Base-by-base conservation (phyloP, 495 filamentous ascomycete species). In the Bombardia bombarda region DNA sequence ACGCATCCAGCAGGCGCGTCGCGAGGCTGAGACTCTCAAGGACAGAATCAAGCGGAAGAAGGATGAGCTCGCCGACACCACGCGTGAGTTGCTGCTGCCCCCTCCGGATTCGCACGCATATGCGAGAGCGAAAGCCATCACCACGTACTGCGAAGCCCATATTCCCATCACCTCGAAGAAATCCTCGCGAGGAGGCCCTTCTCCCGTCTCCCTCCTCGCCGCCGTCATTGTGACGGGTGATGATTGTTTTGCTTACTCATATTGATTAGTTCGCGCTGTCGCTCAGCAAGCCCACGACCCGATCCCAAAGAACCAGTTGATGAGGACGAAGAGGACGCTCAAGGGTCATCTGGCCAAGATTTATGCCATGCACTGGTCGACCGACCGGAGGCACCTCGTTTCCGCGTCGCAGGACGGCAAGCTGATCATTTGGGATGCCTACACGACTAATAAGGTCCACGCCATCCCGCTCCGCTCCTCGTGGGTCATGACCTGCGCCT, bases 341-440 rank as follows among this genome's bases (percentile, higher is more conserved):
- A 97, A 97, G 72, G 92, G 92, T 35, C 92, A 98, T 78, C 70
- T 98, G 24, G 92, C 92, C 43, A 98, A 98, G 71, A 98, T 98
- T 52, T 98, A 98, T 67, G 89, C 92, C 49, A 98, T 98, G 92
- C 93, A 98, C 71, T 98, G 92, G 92, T 97, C 93, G 16, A 98
- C 93, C 46, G 92, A 98, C 69, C 82, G 92, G 58, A 86, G 92
- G 66, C 93, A 97, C 68, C 79, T 98, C 44, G 92, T 98, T 30
- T 98, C 92, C 7, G 92, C 92, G 48, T 98, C 92, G 51, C 92
- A 98, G 67, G 92, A 98, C 59, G 92, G 92, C 61, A 98, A 98
- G 74, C 81, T 98, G 50, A 98, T 98, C 65, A 97, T 98, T 57
- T 98, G 92, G 92, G 92, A 98, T 67, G 92, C 92, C 32, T 98